Conservation (phyloP, 1,284 basidiomycete genomes). For the Pisolithus thermaeus region DNA sequence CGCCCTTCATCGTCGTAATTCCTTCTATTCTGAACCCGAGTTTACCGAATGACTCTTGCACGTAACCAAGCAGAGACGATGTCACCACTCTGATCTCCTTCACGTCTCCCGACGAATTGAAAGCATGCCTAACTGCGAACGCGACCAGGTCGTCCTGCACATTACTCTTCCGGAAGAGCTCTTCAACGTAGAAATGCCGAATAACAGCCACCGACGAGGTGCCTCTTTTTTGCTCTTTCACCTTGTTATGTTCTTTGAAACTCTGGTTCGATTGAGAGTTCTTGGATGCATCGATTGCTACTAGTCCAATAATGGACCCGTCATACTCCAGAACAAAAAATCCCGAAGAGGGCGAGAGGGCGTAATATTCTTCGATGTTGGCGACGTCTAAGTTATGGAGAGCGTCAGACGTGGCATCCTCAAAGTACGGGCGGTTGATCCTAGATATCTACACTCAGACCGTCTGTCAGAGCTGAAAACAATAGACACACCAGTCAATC, state of each 20-base stretch:
- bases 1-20: conserved; percentile 36
- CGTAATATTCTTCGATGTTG: conserved; percentile 53
- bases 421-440: conserved; percentile 67
- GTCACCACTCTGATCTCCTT: conserved; percentile 41
- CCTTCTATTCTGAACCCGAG: conserved; percentile 49
- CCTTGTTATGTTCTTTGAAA: conserved; percentile 19
- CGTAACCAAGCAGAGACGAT: conserved; percentile 49
- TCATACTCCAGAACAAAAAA: conserved; percentile 67
- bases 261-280: conserved; percentile 30
- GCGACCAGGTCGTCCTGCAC: conserved; percentile 64
- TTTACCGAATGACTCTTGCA: conserved; percentile 39
- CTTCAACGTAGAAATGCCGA: conserved; percentile 72
- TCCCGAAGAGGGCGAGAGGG: conserved; percentile 51
- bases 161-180: conserved; percentile 48
- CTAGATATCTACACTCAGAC: conserved; percentile 32
- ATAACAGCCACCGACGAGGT: conserved; percentile 53
- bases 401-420: conserved; percentile 45
- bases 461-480: neutral
- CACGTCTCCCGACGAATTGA: conserved; percentile 39
- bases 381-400: conserved; percentile 56
- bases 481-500: conserved; percentile 59
- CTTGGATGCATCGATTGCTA: conserved; percentile 60
- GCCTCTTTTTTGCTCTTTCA: conserved; percentile 22
- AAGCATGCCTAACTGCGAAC: conserved; percentile 54
- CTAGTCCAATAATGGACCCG: conserved; percentile 56